Evolutionary conservation across 2,329 filamentous ascomycete genomes (phyloP), one percentile per base, ranked within the genome.

Genomic region (Diplocarpon rosae): DNA sequence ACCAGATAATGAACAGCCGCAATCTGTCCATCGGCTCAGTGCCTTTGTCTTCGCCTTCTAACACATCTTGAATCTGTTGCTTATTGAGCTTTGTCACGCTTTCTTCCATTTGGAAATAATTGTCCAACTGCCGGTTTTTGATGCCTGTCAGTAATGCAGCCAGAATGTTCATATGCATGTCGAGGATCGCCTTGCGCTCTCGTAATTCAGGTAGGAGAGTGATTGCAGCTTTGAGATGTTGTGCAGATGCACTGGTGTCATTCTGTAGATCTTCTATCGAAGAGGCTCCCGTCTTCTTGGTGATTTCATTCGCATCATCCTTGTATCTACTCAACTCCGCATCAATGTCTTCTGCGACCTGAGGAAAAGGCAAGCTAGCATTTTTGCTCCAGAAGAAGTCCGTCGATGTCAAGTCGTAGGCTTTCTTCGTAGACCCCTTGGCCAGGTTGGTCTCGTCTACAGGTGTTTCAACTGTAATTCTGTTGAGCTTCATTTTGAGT

Each of bases 81-180:
- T 94, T 94, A 40, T 82, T 86, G 63, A 95, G 86, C 66, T 94
- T 95, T 62, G 82, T 83, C 50, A 95, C 83, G 54, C 82, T 87
- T 63, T 96, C 90, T 62, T 98, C 93, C 5, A 95, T 70, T 61
- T 96, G 87, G 68, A 93, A 98, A 65, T 85, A 98, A 62, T 92
- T 92, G 62, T 98, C 92, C 5, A 98, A 71, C 63, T 96, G 89
- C 13, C 92, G 80, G 56, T 94, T 86, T 62, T 96, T 95, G 64
- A 96, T 95, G 1, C 88, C 89, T 0, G 69, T 72, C 33, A 80
- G 60, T 2, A 80, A 63, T 1, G 86, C 85, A 1, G 89, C 90
- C 3, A 93, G 73, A 47, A 96, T 95, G 62, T 94, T 95, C 92
- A 98, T 98, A 63, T 98, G 92, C 85, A 95, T 96, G 61, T 95